phyloP scores from a whole-genome alignment of 2,329 filamentous ascomycete species.

The Metarhizium brunneum region DNA sequence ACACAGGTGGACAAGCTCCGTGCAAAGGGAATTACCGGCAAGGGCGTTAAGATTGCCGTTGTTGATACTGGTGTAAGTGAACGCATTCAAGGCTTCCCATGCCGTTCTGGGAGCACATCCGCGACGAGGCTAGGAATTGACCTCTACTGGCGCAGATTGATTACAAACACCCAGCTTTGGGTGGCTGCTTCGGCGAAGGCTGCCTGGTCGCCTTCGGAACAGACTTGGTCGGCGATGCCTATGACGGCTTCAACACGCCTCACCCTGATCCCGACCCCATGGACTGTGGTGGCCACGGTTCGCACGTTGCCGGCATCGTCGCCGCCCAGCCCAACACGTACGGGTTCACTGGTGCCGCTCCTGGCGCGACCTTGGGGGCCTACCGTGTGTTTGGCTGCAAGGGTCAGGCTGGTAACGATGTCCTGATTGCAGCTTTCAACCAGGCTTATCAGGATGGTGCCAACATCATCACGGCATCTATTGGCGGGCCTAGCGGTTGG shows the following conservation, averaged over 20 bases:
- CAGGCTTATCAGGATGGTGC: conserved; percentile 51
- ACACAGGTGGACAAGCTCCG: conserved; percentile 46
- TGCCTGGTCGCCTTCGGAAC: conserved; percentile 49
- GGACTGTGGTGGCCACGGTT: conserved; percentile 50
- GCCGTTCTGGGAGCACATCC: neutral
- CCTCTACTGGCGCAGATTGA: conserved; percentile 34
- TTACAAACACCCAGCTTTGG: conserved; percentile 53
- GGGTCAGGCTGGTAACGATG: conserved; percentile 41
- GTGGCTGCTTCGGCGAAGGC: conserved; percentile 52
- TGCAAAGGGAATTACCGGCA: conserved; percentile 37
- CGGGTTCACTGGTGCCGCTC: conserved; percentile 48
- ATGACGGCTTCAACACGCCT: conserved; percentile 29
- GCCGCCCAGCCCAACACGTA: conserved; percentile 45
- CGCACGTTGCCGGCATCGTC: conserved; percentile 53
- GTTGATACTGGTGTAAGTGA: conserved; percentile 44
- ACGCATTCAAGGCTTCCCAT: neutral
- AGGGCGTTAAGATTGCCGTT: conserved; percentile 43
- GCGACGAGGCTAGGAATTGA: neutral
- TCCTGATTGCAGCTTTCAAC: conserved; percentile 50
- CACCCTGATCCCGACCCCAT: conserved; percentile 42
- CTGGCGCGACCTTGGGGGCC: conserved; percentile 44
- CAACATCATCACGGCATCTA: conserved; percentile 46
- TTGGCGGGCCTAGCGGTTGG: conserved; percentile 44
- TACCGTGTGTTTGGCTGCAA: conserved; percentile 50
- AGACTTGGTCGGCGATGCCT: conserved; percentile 49